Base-by-base conservation (phyloP, 768 basidiomycete species). In the Phaffia tasmanica region DNA sequence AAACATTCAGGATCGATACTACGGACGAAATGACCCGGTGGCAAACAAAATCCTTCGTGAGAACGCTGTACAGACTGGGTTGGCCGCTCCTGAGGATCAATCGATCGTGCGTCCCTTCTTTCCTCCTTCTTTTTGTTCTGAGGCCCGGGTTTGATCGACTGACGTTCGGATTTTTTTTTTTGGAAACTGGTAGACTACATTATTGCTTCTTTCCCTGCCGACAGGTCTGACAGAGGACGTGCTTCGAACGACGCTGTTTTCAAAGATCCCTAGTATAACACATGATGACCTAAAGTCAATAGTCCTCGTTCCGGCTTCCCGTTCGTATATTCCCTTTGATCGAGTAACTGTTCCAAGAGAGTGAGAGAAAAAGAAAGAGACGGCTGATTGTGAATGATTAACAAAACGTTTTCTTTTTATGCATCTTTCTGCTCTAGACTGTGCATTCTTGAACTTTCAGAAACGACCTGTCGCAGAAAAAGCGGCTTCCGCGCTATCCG, bases 361-460 rank as follows among this genome's bases (percentile, higher is more conserved):
- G 35, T 42, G 35, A 5, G 35, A 5, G 11, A 42, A 4, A 42
- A 42, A 11, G 11, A 42, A 42, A 42, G 88, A 89, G 76, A 84
- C 87, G 69, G 82, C 83, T 84, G 86, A 69, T 14, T 79, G 74
- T 30, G 30, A 18, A 51, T n/a, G 32, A 23, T 49, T 25, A 30
- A 29, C 23, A 23, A 62, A 23, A 50, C 19, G 29, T n/a, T 48
- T 48, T 19, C 49, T 42, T 8, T 30, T 50, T 46, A 21, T 32
- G 27, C 14, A 27, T 16, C 42, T n/a, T 48, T 57, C 11, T 3
- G 11, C 29, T 18, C 5, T 42, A 67, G 88, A 88, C 76, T 94
- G 92, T 77, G 95, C 94, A 0, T 99, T 99, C 76, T 82, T 95
- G 62, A 97, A 97, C 76, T 98, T 98, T 79, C 85, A 82, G 71